Conservation (phyloP, 2,329 filamentous ascomycete species). For the Rutstroemia sp. region DNA sequence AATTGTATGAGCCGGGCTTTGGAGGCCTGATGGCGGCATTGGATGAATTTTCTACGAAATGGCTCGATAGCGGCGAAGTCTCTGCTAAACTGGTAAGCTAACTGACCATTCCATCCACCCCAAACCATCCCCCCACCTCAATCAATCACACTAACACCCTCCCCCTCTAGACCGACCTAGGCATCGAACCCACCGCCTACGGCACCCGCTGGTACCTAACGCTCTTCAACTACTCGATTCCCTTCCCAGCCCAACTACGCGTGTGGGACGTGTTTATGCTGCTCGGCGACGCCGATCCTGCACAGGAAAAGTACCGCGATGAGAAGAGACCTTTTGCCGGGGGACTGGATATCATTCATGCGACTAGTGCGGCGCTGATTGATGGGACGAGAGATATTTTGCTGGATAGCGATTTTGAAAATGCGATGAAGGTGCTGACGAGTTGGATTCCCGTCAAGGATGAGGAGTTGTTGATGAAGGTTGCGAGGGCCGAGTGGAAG, state of each 20-base stretch:
- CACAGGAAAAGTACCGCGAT: slow-evolving; percentile 13
- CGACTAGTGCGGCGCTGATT: slow-evolving; percentile 81
- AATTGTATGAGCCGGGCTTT: slow-evolving; percentile 79
- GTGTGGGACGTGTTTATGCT: slow-evolving; percentile 99
- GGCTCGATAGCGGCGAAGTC: slow-evolving; percentile 75
- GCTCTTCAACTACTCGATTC: slow-evolving; percentile 93
- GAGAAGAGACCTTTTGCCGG: slow-evolving; percentile 42
- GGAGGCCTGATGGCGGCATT: slow-evolving; percentile 79
- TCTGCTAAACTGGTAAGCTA: slow-evolving; percentile 66
- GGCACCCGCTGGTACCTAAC: slow-evolving; percentile 97
- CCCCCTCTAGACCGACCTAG: slow-evolving; percentile 55
- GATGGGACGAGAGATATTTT: slow-evolving; percentile 85
- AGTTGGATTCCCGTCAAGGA: slow-evolving; percentile 92
- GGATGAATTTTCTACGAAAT: slow-evolving; percentile 74
- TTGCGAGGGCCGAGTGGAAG: slow-evolving; percentile 83
- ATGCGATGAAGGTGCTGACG: slow-evolving; percentile 94
- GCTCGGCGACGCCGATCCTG: slow-evolving; percentile 64
- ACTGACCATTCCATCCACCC: background rate
- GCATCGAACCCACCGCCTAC: slow-evolving; percentile 84
- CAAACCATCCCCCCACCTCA: background rate
- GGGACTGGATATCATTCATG: slow-evolving; percentile 82
- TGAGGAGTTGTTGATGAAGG: slow-evolving; percentile 86
- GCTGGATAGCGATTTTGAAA: slow-evolving; percentile 91
- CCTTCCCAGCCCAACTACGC: slow-evolving; percentile 86
- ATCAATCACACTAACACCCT: slow-evolving; percentile 8